These are phyloP conservation scores for Colletotrichum abscissum DNA, from an alignment of 2,329 filamentous ascomycete genomes.

Conservation along the genomic window DNA sequence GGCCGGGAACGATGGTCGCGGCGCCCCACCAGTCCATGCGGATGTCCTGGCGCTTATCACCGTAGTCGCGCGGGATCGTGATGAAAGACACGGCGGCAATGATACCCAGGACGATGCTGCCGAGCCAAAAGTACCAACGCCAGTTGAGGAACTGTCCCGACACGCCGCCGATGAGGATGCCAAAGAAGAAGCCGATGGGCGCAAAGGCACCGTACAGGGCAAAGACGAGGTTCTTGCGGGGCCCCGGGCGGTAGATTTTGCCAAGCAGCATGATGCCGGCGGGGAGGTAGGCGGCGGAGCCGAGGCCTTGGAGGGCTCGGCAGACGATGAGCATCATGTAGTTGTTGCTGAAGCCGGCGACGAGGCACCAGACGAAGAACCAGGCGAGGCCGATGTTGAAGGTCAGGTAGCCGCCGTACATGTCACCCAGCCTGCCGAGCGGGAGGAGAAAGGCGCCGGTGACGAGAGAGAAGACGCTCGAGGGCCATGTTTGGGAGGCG, in stretches of 20 bases:
- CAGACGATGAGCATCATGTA: conserved; percentile 78
- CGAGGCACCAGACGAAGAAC: conserved; percentile 76
- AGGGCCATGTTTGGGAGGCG: conserved; percentile 72
- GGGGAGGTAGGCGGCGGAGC: conserved; percentile 78
- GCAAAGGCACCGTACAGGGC: conserved; percentile 69
- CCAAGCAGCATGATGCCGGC: conserved; percentile 77
- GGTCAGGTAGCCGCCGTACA: conserved; percentile 70
- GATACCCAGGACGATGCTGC: conserved; percentile 55
- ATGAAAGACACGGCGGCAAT: conserved; percentile 57
- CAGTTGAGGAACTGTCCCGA: conserved; percentile 70
- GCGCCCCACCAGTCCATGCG: conserved; percentile 73
- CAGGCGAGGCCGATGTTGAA: conserved; percentile 71
- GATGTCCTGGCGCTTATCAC: conserved; percentile 37
- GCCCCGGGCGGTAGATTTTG: conserved; percentile 75
- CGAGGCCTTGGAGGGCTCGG: conserved; percentile 80
- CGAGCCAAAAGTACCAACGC: conserved; percentile 79
- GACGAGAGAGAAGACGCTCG: conserved; percentile 69
- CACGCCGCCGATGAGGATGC: conserved; percentile 75
- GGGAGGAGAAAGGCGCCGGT: conserved; percentile 71
- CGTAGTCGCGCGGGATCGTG: conserved; percentile 50
- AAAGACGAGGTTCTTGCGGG: conserved; percentile 76
- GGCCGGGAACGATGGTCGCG: conserved; percentile 63
- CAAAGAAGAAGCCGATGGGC: conserved; percentile 68
- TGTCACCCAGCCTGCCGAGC: conserved; percentile 70
- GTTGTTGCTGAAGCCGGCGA: conserved; percentile 76